Evolutionary conservation across 2,329 filamentous ascomycete genomes (phyloP), one percentile per base, ranked within the genome.

Genomic region (Aspergillus costaricaensis): DNA sequence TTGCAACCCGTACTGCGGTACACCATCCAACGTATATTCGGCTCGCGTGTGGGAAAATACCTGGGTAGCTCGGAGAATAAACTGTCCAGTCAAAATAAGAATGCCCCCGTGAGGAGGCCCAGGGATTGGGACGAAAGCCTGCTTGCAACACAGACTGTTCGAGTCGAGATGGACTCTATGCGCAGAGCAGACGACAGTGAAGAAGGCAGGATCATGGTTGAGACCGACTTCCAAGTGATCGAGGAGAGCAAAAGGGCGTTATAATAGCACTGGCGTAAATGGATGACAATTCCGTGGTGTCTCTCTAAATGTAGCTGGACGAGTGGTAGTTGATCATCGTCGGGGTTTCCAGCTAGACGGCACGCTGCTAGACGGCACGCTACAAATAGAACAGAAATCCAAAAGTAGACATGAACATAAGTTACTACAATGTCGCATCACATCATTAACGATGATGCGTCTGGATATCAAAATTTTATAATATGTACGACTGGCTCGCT

Each of bases 1-100:
- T 36, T 68, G 3, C 57, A 59, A 9, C 65, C 61, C 4, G 57
- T 65, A 1, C 49, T 67, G 7, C 64, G 59, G 1, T 47, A 41
- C 1, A 52, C 59, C 8, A 53, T 57, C 5, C 23, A 39, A 14
- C 44, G 30, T 1, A 17, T 53, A 14, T 53, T 39, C 17, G 50
- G 50, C 7, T 38, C 50, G 14, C 50, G 30, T 10, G 30, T 5
- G 27, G 50, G 50, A 15, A 17, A 3, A 2, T 53, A 53, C 25
- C 12, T 38, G 32, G 50, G 50, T 4, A 53, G 30, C 23, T 53
- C 50, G 4, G 30, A 27, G 14, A 50, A 50, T 12, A 32, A 50
- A n/a, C n/a, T n/a, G 5, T 50, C 25, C 47, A 19, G 47, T n/a
- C 14, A 23, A 9, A 32, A 14, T 12, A 27, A 5, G 7, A 14